Base-by-base conservation (phyloP, 495 filamentous ascomycete genomes). In the Diplogelasinospora grovesii region DNA sequence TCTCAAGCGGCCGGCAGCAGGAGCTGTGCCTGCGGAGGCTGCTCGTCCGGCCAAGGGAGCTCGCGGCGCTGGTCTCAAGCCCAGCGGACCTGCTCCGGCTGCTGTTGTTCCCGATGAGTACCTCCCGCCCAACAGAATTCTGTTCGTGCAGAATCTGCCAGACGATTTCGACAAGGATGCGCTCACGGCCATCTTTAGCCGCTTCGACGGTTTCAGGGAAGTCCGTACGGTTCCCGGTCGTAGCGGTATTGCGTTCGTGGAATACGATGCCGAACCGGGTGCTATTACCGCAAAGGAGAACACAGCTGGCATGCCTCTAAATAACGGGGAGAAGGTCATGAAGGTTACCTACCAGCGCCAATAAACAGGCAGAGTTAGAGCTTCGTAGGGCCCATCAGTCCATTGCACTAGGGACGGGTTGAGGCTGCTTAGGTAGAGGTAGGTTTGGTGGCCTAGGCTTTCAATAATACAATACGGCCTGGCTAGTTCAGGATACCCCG, bases 241-340 rank as follows among this genome's bases (percentile, higher is more conserved):
- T 43, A 84, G 77, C 57, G 87, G 86, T 8, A 90, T 99, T 65
- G 90, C 86, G 2, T 97, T 97, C 59, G 87, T 96, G 47, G 93
- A 99, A 63, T 99, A 95, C 66, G 87, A 95, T 59, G 77, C 73
- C 45, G 85, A 96, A 70, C 69, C 79, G 10, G 88, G 87, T 8
- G 89, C 93, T 29, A 96, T 96, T 49, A 82, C 78, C 36, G 92
- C 92, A 22, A 99, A 97, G 75, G 90, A 97, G 74, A 82, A 85
- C 47, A 92, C 86, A 20, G 85, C 86, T 8, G 85, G 86, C n/a
- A 88, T 95, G 85, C 59, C 78, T 9, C 70, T 97, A 49, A 89
- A 84, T 34, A 77, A 82, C 13, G 74, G 78, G 22, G 75, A 74
- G 32, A 68, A 75, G 58, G 55, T 65, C 11, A 75, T 80, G 54